Conservation (phyloP, 306 rosid species). For the Fagus crenata region DNA sequence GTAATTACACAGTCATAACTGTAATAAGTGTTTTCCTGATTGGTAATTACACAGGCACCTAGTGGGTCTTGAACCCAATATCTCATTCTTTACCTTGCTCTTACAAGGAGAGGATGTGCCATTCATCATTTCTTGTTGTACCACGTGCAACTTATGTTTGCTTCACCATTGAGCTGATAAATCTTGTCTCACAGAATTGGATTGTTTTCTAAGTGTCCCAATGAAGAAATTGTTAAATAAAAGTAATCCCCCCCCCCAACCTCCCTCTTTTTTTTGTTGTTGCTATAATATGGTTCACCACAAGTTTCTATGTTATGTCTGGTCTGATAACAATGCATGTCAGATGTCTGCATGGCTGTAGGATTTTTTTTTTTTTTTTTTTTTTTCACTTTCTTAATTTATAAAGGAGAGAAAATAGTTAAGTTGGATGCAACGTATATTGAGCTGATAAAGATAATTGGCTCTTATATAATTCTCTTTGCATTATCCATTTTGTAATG, state of each 20-base stretch:
- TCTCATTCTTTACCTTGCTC: no score
- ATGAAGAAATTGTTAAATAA: not conserved
- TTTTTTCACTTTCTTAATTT: no score
- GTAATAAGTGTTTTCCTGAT: no score
- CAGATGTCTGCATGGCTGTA: no score
- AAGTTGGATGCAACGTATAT: not conserved
- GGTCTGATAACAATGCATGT: not conserved
- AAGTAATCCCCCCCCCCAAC: no score
- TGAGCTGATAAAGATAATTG: not conserved
- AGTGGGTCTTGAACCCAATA: no score
- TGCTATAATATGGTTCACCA: not conserved
- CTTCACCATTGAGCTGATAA: no score
- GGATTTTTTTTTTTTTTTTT: no score
- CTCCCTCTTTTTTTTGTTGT: no score
- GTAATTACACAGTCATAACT: no score
- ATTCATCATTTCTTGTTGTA: not conserved
- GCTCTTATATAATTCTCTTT: not conserved
- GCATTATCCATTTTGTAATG: not conserved
- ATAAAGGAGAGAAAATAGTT: not conserved
- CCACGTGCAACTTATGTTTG: not conserved
- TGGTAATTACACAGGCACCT: no score
- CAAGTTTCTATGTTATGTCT: not conserved
- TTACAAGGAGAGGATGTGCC: no score
- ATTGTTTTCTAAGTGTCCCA: not conserved
- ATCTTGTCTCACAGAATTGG: not conserved